Evolutionary conservation across 2,329 filamentous ascomycete species (phyloP), one percentile per base, ranked within the genome.

Genomic region (Monosporascus sp.): DNA sequence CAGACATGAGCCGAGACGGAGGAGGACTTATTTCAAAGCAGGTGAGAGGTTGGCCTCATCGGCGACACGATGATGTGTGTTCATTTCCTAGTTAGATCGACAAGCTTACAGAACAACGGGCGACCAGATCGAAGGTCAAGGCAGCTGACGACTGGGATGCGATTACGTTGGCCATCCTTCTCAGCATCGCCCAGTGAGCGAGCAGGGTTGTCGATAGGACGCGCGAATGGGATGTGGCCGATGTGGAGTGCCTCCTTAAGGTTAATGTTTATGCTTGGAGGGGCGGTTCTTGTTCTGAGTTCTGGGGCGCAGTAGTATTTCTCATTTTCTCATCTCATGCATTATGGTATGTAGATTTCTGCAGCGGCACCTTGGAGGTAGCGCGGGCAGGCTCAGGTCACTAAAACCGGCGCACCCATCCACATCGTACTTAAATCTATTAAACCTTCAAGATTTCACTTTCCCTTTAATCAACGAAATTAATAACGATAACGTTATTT

Each of bases 101-200:
- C 47, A n/a, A 58, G 64, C 86, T 72, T 79, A 94, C 90, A 60
- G 90, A 92, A 73, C 90, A 95, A 70, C 82, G 84, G 48, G 87
- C 87, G 55, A 90, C 73, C 31, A 93, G 78, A 62, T 94, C 87
- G 68, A 93, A 93, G 1, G 79, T 89, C 68, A 95, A 78, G 48
- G 91, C 90, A 14, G 87, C 72, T 18, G 79, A 80, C 24, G 75
- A 68, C 31, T 65, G 61, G 48, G 66, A 80, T 60, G 77, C 76
- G 66, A 84, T 74, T 51, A 74, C 73, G 52, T 63, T 68, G 49
- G 76, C 73, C 78, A 81, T 81, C 59, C 65, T 78, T 63, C 65
- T 70, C 47, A 63, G 58, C 60, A 60, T 59, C 48, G 45, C 44
- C 31, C 22, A 37, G 35, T 24, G n/a, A 38, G 43, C 26, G 46